Evolutionary conservation across 2,329 filamentous ascomycete genomes (phyloP).

Genomic region (Podosphaera xanthii): DNA sequence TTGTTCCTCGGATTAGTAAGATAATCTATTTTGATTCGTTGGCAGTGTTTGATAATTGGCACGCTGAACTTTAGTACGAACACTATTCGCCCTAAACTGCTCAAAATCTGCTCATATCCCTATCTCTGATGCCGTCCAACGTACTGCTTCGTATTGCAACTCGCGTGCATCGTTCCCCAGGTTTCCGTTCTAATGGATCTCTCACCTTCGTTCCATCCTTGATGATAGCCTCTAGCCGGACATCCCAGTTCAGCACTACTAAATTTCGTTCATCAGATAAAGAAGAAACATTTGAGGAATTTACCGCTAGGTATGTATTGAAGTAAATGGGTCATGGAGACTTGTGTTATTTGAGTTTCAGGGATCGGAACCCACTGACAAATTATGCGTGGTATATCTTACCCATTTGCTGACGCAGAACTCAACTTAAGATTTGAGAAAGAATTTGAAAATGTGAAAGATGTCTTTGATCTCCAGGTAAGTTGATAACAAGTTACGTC

Average conservation of each 20-base stretch:
- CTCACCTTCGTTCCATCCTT: slow-evolving; percentile 27
- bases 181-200: slow-evolving; percentile 40
- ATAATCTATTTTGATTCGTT: too few species aligned
- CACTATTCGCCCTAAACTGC: too few species aligned
- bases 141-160: slow-evolving; percentile 48
- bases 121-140: slow-evolving; percentile 35
- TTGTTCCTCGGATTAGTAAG: too few species aligned
- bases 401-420: slow-evolving; percentile 19
- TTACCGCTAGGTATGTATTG: slow-evolving; percentile 64
- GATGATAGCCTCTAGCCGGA: slow-evolving; percentile 25
- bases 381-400: neutral
- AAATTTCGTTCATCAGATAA: slow-evolving; percentile 26
- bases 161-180: slow-evolving; percentile 34
- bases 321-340: slow-evolving; percentile 8
- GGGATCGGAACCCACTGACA: neutral
- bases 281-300: slow-evolving; percentile 98
- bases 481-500: slow-evolving; percentile 11
- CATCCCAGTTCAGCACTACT: slow-evolving; percentile 39
- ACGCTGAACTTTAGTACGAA: too few species aligned
- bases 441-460: slow-evolving; percentile 92
- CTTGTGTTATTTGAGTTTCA: slow-evolving; percentile 8
- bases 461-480: slow-evolving; percentile 99
- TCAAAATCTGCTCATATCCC: slow-evolving; percentile 4
- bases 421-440: slow-evolving; percentile 66
- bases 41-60: too few species aligned